Base-by-base conservation (phyloP, 2,329 filamentous ascomycete genomes). In the Colletotrichum truncatum region DNA sequence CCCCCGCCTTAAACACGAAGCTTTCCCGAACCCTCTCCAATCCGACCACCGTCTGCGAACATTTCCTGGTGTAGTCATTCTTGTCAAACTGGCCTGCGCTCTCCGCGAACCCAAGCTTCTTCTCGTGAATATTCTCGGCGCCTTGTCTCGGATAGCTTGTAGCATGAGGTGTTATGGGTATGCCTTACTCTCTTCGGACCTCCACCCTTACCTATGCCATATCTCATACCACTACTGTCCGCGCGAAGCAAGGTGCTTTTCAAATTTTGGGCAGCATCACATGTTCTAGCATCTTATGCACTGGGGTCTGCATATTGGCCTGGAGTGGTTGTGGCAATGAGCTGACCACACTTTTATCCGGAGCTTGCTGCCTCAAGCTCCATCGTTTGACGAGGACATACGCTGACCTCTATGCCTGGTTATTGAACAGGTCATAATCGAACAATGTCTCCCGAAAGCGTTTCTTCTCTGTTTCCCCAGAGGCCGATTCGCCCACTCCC, bases 401-500 rank as follows among this genome's bases (percentile, higher is more conserved):
- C 51, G 58, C 63, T 66, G 43, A 66, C 32, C 23, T 39, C 25
- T 28, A 38, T 36, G 25, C 14, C 68, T 69, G 55, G 54, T 58
- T 12, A 57, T 70, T 52, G 66, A 54, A 55, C 75, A 86, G 83
- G 79, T 76, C 74, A 77, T 77, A 78, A 77, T 72, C 77, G 78
- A 73, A 85, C 76, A 63, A 90, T 91, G 87, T 88, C 87, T 73
- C 83, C 89, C 70, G 93, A 97, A 83, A 91, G 91, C 64, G 85
- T 89, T 69, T 96, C 93, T 66, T 89, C 92, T 65, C 84, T 93
- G 73, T 97, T 93, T 76, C 93, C 93, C 70, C 93, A 97, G 76
- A 91, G 96, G 78, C 92, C 95, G 67, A 99, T 99, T 76, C 91
- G 94, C 75, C 96, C 96, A 61, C 83, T 99, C 66, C 96, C 96